phyloP scores from a whole-genome alignment of 1,284 basidiomycete genomes.

The Cryptococcus amylolentus region DNA sequence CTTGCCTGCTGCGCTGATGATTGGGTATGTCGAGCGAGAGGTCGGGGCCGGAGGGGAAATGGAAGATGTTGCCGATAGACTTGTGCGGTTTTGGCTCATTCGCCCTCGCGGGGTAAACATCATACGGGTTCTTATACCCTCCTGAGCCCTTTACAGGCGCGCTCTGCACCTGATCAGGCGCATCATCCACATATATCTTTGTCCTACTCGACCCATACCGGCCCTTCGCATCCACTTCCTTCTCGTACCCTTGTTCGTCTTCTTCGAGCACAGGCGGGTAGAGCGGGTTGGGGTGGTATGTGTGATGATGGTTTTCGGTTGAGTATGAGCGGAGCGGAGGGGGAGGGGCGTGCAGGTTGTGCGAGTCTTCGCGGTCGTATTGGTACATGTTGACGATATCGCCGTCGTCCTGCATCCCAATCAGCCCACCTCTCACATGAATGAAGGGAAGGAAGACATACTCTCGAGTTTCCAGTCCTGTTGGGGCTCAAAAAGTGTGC shows the following conservation, averaged over 20 bases:
- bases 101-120: background rate
- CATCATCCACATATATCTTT: background rate
- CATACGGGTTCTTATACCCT: background rate
- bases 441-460: no score
- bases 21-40: slow-evolving; percentile 10
- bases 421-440: no score
- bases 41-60: slow-evolving; percentile 21
- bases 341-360: slow-evolving; percentile 13
- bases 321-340: slow-evolving; percentile 1
- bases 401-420: slow-evolving; percentile 23
- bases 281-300: background rate
- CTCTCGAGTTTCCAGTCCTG: background rate
- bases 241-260: slow-evolving; percentile 8
- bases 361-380: slow-evolving; percentile 32
- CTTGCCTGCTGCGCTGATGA: slow-evolving; percentile 1
- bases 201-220: background rate
- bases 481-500: background rate
- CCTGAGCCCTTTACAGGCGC: background rate
- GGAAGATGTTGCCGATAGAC: slow-evolving; percentile 17
- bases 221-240: background rate
- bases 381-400: slow-evolving; percentile 49
- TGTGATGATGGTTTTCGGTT: background rate
- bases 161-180: background rate
- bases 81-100: background rate
- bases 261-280: slow-evolving; percentile 16